phyloP scores from a whole-genome alignment of 352 stramenopile species.

The Peronospora belbahrii region DNA sequence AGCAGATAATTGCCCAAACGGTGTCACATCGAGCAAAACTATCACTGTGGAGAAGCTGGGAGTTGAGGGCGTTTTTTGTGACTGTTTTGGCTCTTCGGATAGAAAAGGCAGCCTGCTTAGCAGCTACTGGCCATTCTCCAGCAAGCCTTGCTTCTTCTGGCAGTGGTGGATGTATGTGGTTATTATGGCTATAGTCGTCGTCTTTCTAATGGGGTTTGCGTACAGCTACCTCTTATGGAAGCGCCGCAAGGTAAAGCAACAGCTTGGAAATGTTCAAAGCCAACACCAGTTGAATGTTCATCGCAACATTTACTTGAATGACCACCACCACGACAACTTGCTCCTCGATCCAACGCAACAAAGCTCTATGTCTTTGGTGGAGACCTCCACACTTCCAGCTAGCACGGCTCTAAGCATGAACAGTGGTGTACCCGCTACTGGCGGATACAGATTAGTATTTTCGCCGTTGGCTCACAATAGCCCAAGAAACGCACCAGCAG shows the following conservation, averaged over 20 bases:
- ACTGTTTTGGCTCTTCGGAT: conserved; percentile 55
- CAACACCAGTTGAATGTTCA: conserved; percentile 26
- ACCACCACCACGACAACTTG: conserved; percentile 34
- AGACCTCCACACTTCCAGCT: conserved; percentile 15
- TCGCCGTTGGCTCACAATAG: conserved; percentile 17
- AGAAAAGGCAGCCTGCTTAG: conserved; percentile 53
- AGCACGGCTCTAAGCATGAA: conserved; percentile 12
- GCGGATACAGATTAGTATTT: conserved; percentile 19
- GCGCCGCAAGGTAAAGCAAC: conserved; percentile 37
- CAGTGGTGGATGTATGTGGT: conserved; percentile 86
- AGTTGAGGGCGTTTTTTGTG: conserved; percentile 39
- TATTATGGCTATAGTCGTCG: conserved; percentile 44
- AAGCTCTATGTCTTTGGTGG: conserved; percentile 24
- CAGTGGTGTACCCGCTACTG: conserved; percentile 8
- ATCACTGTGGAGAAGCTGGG: conserved; percentile 44
- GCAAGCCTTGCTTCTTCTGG: conserved; percentile 81
- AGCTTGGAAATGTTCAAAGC: conserved; percentile 30
- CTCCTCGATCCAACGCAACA: conserved; percentile 23
- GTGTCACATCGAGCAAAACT: conserved; percentile 56
- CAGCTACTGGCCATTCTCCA: conserved; percentile 48
- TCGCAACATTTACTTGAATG: conserved; percentile 33
- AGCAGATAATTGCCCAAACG: conserved; percentile 65
- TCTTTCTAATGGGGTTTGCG: conserved; percentile 39
- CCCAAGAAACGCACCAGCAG: conserved; percentile 16
- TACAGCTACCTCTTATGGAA: conserved; percentile 51